Evolutionary conservation across 768 basidiomycete species (phyloP).

Genomic region (Mycena metata): DNA sequence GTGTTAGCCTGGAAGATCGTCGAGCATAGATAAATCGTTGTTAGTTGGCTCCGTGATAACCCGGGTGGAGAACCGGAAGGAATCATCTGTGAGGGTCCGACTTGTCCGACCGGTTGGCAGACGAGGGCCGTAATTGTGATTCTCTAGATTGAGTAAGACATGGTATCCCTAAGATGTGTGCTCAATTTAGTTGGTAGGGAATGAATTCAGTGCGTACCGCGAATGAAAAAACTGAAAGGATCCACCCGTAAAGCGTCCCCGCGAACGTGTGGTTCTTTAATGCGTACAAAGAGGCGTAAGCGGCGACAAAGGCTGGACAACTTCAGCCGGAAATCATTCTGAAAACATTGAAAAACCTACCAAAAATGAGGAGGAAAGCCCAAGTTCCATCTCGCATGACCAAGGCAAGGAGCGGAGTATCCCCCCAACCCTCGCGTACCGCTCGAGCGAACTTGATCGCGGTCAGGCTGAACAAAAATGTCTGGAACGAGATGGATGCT

Average conservation of each 20-base stretch:
- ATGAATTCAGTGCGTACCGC: slow-evolving; percentile 21
- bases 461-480: slow-evolving; percentile 54
- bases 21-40: slow-evolving; percentile 1
- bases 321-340: background rate
- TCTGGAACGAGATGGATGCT: slow-evolving; percentile 53
- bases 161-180: slow-evolving; percentile 33
- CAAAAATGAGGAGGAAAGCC: slow-evolving; percentile 56
- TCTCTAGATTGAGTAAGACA: slow-evolving; percentile 36
- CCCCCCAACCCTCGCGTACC: slow-evolving; percentile 55
- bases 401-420: slow-evolving; percentile 55
- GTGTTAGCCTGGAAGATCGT: background rate
- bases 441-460: slow-evolving; percentile 51
- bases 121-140: slow-evolving; percentile 7
- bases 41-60: background rate
- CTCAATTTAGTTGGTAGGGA: background rate
- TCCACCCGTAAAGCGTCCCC: slow-evolving; percentile 36
- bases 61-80: slow-evolving; percentile 26
- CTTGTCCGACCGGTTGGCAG: slow-evolving; percentile 9
- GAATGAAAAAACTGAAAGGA: slow-evolving; percentile 37
- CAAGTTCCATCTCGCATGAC: slow-evolving; percentile 61
- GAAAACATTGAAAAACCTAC: slow-evolving; percentile 41
- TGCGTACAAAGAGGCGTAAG: slow-evolving; percentile 28
- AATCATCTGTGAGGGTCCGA: slow-evolving; percentile 17
- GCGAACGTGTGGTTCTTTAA: slow-evolving; percentile 24
- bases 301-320: slow-evolving; percentile 17